These are phyloP conservation scores for Verticillium longisporum DNA, from an alignment of 2,329 filamentous ascomycete genomes.

Conservation along the genomic window DNA sequence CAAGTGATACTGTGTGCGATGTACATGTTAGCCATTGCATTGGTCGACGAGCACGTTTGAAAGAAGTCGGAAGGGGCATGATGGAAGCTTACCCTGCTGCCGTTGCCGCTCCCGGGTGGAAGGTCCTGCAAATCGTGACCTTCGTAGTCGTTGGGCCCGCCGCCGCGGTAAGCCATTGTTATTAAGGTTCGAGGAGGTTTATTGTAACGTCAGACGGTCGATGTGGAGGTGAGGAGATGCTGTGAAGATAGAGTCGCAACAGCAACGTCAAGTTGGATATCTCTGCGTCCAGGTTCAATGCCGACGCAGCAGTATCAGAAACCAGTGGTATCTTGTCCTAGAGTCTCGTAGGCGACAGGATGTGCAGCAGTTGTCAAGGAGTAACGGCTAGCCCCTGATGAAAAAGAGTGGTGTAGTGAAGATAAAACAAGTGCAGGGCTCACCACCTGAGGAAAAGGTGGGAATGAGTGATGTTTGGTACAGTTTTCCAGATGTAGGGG, in stretches of 20 bases:
- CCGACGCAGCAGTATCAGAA: background rate
- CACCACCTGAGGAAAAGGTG: background rate
- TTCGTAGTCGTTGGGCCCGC: slow-evolving; percentile 49
- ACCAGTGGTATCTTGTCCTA: background rate
- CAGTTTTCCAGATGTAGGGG: background rate
- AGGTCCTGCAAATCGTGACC: slow-evolving; percentile 64
- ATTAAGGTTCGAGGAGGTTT: slow-evolving; percentile 8
- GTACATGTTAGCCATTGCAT: slow-evolving; percentile 2
- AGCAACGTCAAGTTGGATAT: background rate
- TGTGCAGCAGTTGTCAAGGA: background rate
- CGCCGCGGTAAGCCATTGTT: slow-evolving; percentile 55
- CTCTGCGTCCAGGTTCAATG: background rate
- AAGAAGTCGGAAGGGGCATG: slow-evolving; percentile 6
- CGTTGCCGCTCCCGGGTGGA: slow-evolving; percentile 33
- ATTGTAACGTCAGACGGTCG: background rate
- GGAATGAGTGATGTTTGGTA: background rate
- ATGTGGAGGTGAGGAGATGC: background rate
- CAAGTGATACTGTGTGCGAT: slow-evolving; percentile 45
- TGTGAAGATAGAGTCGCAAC: background rate
- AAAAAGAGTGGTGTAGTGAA: slow-evolving; percentile 7
- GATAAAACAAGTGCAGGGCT: background rate
- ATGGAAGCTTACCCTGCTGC: slow-evolving; percentile 46
- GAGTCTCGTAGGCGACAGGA: background rate
- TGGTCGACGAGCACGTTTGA: background rate
- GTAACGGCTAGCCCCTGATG: background rate